Evolutionary conservation across 2,329 filamentous ascomycete species (phyloP), one percentile per base, ranked within the genome.

Genomic region (Talaromyces piceae): DNA sequence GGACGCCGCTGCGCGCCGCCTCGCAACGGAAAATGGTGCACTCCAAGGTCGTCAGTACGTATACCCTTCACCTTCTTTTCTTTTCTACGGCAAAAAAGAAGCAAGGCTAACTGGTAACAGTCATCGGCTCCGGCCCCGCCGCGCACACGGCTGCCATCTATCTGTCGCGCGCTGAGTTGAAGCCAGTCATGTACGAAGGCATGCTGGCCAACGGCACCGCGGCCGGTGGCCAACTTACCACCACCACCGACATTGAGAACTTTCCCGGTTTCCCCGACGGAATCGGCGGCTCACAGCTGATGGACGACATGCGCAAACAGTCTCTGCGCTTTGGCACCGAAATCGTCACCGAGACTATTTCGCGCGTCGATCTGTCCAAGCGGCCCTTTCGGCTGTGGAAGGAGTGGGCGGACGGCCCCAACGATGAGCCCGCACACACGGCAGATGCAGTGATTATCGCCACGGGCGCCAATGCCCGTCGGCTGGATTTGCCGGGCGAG

Each of bases 71-170:
- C n/a, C n/a, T n/a, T 22, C n/a, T 53, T 25, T 9, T 18, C 27
- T 3, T 9, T n/a, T 5, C n/a, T 2, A 16, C 27, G 7, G 23
- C 6, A 44, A 11, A 46, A 18, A 2, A 30, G 1, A 4, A 30
- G 9, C 6, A 16, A 5, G 18, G 18, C 23, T 45, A 45, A 27
- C 4, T 7, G 25, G n/a, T 1, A 26, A 27, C n/a, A 30, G 28
- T 46, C 26, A 86, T 88, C 74, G 91, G 93, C 77, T 98, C 93
- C 56, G 93, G 93, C 77, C 93, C 93, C 57, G 93, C 91, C 61
- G 93, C 91, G 73, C 93, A 98, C 76, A 98, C 93, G 44, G 93
- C 93, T 56, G 93, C 93, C 70, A 84, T 98, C 68, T 98, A 98
- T 74, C 85, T 96, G 63, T 87, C 91, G 45, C 87, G 93, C 67